A percentile compares a stretch with the other conserved stretches of the same genome.
Evolutionary conservation across 768 basidiomycete genomes (phyloP).

Genomic region (Naganishia vaughanmartiniae): DNA sequence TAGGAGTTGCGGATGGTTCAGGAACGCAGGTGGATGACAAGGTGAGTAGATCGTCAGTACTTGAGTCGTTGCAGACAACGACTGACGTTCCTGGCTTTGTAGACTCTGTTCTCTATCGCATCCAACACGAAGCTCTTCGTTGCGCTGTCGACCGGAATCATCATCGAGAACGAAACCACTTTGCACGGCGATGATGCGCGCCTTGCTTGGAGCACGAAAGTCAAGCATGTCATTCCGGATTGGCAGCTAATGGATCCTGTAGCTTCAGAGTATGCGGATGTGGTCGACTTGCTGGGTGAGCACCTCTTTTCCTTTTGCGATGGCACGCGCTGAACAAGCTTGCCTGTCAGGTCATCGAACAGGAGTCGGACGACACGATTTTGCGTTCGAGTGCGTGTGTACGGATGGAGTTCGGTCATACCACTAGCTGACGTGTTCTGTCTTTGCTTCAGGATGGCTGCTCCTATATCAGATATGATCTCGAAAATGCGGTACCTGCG

Average conservation of each 20-base stretch:
- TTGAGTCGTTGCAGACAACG: neutral
- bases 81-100: neutral
- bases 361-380: conserved; percentile 44
- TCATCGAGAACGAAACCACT: conserved; percentile 37
- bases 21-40: conserved; percentile 19
- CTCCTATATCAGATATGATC: neutral
- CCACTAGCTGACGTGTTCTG: neutral
- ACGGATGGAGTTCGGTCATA: too few relatives aligned
- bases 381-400: conserved; percentile 30
- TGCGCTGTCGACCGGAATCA: conserved; percentile 36
- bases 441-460: neutral
- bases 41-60: conserved; percentile 15
- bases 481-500: conserved; percentile 31
- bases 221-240: conserved; percentile 42
- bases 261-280: conserved; percentile 37
- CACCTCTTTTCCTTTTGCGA: neutral
- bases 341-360: conserved; percentile 38
- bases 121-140: conserved; percentile 49
- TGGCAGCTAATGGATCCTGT: conserved; percentile 41
- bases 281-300: conserved; percentile 44
- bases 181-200: conserved; percentile 22
- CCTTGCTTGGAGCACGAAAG: conserved; percentile 39
- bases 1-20: conserved; percentile 4
- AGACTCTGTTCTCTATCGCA: conserved; percentile 45
- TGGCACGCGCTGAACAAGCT: neutral